Evolutionary conservation across 1,284 basidiomycete species (phyloP).

Genomic region (Ganoderma meredithae): DNA sequence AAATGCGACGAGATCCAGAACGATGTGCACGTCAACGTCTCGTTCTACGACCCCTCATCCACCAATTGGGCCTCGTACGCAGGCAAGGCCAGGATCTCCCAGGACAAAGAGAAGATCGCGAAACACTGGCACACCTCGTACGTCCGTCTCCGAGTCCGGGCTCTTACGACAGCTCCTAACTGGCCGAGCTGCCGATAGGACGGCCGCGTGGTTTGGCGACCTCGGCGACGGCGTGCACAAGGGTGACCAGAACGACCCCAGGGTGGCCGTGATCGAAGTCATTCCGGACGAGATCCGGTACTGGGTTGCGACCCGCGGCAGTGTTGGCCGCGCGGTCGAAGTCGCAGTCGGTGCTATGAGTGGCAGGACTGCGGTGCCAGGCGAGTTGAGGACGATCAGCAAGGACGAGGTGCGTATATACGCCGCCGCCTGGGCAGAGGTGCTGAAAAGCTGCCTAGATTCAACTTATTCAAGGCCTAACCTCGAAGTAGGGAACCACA

Average conservation of each 20-base stretch:
- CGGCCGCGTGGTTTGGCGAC: slow-evolving; percentile 87
- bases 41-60: slow-evolving; percentile 74
- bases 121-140: slow-evolving; percentile 73
- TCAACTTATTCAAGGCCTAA: slow-evolving; percentile 34
- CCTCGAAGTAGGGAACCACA: slow-evolving; percentile 24
- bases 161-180: background rate
- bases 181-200: slow-evolving; percentile 44
- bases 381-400: slow-evolving; percentile 69
- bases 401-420: slow-evolving; percentile 59
- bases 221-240: slow-evolving; percentile 88
- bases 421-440: background rate
- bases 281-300: slow-evolving; percentile 84
- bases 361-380: slow-evolving; percentile 66
- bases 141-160: slow-evolving; percentile 35
- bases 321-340: slow-evolving; percentile 56
- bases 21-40: slow-evolving; percentile 82
- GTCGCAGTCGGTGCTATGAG: slow-evolving; percentile 61
- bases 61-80: slow-evolving; percentile 89
- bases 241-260: slow-evolving; percentile 82
- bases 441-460: slow-evolving; percentile 38
- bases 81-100: slow-evolving; percentile 73
- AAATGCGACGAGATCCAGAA: slow-evolving; percentile 83
- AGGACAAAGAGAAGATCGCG: slow-evolving; percentile 71
- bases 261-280: slow-evolving; percentile 84
- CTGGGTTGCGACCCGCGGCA: slow-evolving; percentile 64